These are phyloP conservation scores for Thymus quinquecostatus DNA, from an alignment of 257 asterid species.

Conservation along the genomic window DNA sequence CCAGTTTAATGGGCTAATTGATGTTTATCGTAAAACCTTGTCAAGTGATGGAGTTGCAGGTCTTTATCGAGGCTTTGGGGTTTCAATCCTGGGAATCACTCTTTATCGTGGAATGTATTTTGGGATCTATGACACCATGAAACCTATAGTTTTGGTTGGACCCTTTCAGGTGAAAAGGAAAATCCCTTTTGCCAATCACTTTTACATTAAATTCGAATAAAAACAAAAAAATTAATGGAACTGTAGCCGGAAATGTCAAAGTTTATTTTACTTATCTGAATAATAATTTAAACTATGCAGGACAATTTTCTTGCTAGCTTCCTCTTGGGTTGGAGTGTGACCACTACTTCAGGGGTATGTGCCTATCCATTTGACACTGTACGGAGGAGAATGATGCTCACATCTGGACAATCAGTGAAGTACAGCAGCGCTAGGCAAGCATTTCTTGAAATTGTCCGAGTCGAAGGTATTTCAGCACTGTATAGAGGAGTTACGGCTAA, in stretches of 20 bases:
- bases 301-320: slow-evolving; percentile 91
- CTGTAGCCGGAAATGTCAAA: neutral
- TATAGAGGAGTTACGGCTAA: slow-evolving; percentile 90
- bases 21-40: slow-evolving; percentile 82
- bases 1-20: slow-evolving; percentile 60
- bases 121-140: slow-evolving; percentile 93
- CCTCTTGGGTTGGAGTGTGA: slow-evolving; percentile 90
- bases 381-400: slow-evolving; percentile 95
- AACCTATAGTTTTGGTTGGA: slow-evolving; percentile 91
- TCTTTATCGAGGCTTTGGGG: slow-evolving; percentile 93
- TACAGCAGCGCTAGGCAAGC: slow-evolving; percentile 71
- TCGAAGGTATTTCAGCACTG: slow-evolving; percentile 70
- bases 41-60: slow-evolving; percentile 80
- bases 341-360: slow-evolving; percentile 87
- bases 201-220: neutral
- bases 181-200: neutral
- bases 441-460: slow-evolving; percentile 62
- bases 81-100: slow-evolving; percentile 81
- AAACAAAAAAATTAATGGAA: neutral
- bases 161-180: slow-evolving; percentile 57
- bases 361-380: slow-evolving; percentile 95
- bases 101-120: slow-evolving; percentile 97
- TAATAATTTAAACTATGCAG: slow-evolving; percentile 47
- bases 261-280: neutral
- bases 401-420: slow-evolving; percentile 83